Conservation (phyloP, 1,284 basidiomycete genomes). For the Cutaneotrichosporon sp. region DNA sequence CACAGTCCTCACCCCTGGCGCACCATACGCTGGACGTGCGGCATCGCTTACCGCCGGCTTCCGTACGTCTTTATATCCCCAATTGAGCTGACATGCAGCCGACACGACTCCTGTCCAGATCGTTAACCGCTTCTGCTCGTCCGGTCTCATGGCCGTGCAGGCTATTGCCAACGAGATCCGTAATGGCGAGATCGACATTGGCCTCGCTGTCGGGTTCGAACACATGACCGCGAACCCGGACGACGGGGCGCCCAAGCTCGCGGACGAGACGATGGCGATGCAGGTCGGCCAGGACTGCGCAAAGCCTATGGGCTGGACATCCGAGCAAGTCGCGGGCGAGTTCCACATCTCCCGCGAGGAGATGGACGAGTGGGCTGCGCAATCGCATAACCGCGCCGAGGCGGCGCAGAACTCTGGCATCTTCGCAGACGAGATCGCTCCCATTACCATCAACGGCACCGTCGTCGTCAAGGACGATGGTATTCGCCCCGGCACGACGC, state of each 20-base stretch:
- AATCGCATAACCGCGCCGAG: constrained; percentile 78
- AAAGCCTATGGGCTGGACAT: constrained; percentile 94
- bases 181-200: constrained; percentile 83
- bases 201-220: constrained; percentile 91
- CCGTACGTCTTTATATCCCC: constrained; percentile 11
- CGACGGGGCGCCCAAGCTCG: constrained; percentile 68
- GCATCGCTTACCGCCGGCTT: constrained; percentile 23
- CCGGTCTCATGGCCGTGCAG: constrained; percentile 68
- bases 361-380: constrained; percentile 80
- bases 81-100: constrained; percentile 9
- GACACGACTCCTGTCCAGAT: constrained; percentile 69
- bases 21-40: constrained; percentile 18
- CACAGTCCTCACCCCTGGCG: constrained; percentile 20
- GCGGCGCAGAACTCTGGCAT: constrained; percentile 82
- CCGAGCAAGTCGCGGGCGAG: constrained; percentile 86
- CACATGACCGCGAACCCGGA: constrained; percentile 88
- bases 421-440: constrained; percentile 88
- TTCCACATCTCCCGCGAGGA: constrained; percentile 77
- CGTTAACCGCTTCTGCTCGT: constrained; percentile 92
- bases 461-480: constrained; percentile 69
- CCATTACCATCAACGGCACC: constrained; percentile 60
- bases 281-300: constrained; percentile 82
- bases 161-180: constrained; percentile 83
- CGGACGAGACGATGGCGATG: constrained; percentile 70
- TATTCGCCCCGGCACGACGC: constrained; percentile 85